phyloP scores from a whole-genome alignment of 352 stramenopile species.

The Blastocystis sp. region DNA sequence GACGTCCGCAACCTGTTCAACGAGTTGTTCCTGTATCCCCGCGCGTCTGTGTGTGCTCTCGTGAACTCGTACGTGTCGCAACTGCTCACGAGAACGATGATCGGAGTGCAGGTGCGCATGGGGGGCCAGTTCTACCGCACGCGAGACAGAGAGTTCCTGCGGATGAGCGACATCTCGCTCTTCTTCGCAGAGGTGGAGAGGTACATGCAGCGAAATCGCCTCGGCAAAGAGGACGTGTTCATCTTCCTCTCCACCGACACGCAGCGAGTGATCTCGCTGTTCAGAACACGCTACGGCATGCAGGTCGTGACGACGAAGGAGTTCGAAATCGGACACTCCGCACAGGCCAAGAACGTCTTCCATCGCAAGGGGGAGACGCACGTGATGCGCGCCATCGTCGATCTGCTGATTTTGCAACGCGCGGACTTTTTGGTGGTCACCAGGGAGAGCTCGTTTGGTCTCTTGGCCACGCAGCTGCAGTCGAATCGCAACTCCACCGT shows the following conservation, averaged over 20 bases:
- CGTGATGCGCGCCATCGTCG: conserved; percentile 10
- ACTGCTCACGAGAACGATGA: neutral
- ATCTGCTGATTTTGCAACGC: conserved; percentile 22
- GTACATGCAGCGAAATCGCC: neutral
- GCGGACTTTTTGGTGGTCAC: neutral
- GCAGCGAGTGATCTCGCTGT: neutral
- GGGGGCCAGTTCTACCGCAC: neutral
- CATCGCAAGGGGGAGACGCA: neutral
- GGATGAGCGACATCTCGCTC: neutral
- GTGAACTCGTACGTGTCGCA: neutral
- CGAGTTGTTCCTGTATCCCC: conserved; percentile 9
- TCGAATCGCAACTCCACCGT: conserved; percentile 3
- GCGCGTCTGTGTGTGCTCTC: neutral
- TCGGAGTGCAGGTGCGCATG: conserved; percentile 37
- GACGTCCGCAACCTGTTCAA: neutral
- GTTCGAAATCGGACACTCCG: conserved; percentile 31
- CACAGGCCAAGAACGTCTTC: neutral
- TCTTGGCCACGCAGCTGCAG: neutral
- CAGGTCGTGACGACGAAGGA: neutral
- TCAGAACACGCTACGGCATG: neutral
- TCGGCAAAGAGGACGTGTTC: neutral
- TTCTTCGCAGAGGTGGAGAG: neutral
- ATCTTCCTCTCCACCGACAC: conserved; percentile 46
- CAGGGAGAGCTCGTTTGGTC: neutral
- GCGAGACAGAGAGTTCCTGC: conserved; percentile 23